Base-by-base conservation (phyloP, 352 stramenopile species). In the Phytophthora pseudosyringae region DNA sequence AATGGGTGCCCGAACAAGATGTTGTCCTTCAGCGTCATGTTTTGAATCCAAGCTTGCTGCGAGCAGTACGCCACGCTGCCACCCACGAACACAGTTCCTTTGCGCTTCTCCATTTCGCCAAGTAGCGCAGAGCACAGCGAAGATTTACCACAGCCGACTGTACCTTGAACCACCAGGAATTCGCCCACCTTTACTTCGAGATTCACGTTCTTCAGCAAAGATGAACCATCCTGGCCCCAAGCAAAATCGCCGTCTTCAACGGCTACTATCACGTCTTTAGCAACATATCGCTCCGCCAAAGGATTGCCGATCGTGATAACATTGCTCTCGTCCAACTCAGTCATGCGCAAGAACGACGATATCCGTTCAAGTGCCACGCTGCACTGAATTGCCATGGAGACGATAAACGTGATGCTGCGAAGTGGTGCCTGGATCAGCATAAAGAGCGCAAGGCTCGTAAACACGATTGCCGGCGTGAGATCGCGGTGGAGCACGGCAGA, bases 31-130 rank as follows among this genome's bases (percentile, higher is more conserved):
- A 83, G 56, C 4, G 71, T 81, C 75, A 81, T 69, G 29, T 97
- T 97, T 39, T 98, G 69, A 49, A 98, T 97, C 86, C 89, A 98
- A 16, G 92, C 80, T 31, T 91, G 79, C 66, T 98, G 93, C n/a
- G 89, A 80, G 54, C 78, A 94, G 65, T 92, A 97, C 7, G 88
- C 88, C 4, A 97, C 36, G 38, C 44, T 57, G 13, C 69, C 77
- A 18, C 69, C 66, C 9, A 90, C 74, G 29, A 75, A 73, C 1
- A 89, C 78, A 0, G 59, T 53, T 12, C 83, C 80, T 1, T 15
- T 15, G 1, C 66, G 21, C 26, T 89, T 88, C 44, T 90, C 78
- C 80, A 99, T 98, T 68, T 99, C 83, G 10, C 83, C 81, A 12
- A 92, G 69, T 1, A 92, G 43, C 3, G 78, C 74, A n/a, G 74